phyloP scores from a whole-genome alignment of 164 flowering plant genomes.

The Aristolochia fimbriata region DNA sequence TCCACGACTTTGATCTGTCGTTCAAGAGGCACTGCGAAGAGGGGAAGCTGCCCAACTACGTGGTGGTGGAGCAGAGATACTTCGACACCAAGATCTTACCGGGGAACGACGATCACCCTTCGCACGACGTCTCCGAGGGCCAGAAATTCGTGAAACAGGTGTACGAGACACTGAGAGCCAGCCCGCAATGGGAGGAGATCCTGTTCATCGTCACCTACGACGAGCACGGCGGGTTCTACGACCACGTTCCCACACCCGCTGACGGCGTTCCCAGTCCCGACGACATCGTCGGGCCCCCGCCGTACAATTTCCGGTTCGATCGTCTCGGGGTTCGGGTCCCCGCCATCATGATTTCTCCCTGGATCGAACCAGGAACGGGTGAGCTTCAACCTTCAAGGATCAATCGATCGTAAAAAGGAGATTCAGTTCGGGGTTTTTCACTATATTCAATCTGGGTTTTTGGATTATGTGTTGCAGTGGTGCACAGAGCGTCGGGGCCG shows the following conservation, averaged over 20 bases:
- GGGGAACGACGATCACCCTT: slow-evolving; percentile 29
- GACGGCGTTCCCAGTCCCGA: slow-evolving; percentile 69
- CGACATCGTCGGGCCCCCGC: slow-evolving; percentile 48
- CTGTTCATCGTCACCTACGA: slow-evolving; percentile 26
- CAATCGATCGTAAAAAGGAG: too few species aligned
- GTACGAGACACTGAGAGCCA: slow-evolving; percentile 24
- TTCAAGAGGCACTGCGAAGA: slow-evolving; percentile 27
- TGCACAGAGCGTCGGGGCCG: slow-evolving; percentile 76
- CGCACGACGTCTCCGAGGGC: slow-evolving; percentile 25
- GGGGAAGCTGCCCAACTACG: slow-evolving; percentile 27
- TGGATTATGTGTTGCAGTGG: slow-evolving; percentile 28
- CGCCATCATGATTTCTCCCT: slow-evolving; percentile 56
- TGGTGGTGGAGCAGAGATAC: slow-evolving; percentile 25
- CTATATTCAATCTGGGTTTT: not conserved
- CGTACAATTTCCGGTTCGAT: slow-evolving; percentile 50
- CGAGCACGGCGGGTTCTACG: slow-evolving; percentile 38
- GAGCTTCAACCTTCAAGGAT: not conserved
- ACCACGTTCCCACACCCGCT: slow-evolving; percentile 67
- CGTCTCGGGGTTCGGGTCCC: slow-evolving; percentile 80
- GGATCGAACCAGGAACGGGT: slow-evolving; percentile 84
- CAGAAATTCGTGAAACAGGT: slow-evolving; percentile 28
- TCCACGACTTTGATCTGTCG: slow-evolving; percentile 19
- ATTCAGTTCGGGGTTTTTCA: not conserved
- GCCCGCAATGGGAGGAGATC: slow-evolving; percentile 31
- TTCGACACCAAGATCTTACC: slow-evolving; percentile 19